A percentile compares a stretch with the other conserved stretches of the same genome.
These are phyloP conservation scores for Arthroderma sp. DNA, from an alignment of 2,329 filamentous ascomycete genomes.

Conservation along the genomic window DNA sequence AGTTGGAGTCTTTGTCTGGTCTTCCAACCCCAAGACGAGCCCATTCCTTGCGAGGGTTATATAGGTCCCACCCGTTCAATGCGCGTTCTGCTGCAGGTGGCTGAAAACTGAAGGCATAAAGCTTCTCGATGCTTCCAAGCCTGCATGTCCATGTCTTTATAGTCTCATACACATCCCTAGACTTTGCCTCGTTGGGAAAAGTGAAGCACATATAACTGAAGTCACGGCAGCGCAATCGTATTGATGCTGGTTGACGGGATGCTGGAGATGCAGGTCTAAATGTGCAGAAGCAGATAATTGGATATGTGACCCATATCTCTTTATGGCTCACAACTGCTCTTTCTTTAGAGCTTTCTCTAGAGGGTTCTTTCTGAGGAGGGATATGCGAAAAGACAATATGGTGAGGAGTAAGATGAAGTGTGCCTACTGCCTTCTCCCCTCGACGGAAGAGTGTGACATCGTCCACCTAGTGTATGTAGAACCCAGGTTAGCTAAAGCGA, in stretches of 20 bases:
- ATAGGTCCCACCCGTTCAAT: slow-evolving; percentile 70
- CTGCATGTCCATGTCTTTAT: slow-evolving; percentile 72
- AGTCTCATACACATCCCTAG: slow-evolving; percentile 75
- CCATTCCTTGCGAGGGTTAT: slow-evolving; percentile 77
- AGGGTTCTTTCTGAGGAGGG: slow-evolving; percentile 32
- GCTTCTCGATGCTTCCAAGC: slow-evolving; percentile 68
- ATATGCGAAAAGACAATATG: slow-evolving; percentile 53
- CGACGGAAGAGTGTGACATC: slow-evolving; percentile 49
- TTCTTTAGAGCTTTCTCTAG: slow-evolving; percentile 25
- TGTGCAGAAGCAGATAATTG: slow-evolving; percentile 72
- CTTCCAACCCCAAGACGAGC: slow-evolving; percentile 74
- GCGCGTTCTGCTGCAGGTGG: slow-evolving; percentile 61
- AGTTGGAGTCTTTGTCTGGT: slow-evolving; percentile 65
- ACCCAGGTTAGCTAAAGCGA: not conserved
- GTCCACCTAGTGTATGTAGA: slow-evolving; percentile 31
- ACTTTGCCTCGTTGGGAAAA: slow-evolving; percentile 61
- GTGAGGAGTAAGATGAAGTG: slow-evolving; percentile 51
- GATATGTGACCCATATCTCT: slow-evolving; percentile 89
- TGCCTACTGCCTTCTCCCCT: slow-evolving; percentile 46
- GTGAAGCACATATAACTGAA: slow-evolving; percentile 91
- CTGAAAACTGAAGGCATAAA: slow-evolving; percentile 81
- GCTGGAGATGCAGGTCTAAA: slow-evolving; percentile 60
- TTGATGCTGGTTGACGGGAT: slow-evolving; percentile 62
- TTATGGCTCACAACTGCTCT: slow-evolving; percentile 39
- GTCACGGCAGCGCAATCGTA: slow-evolving; percentile 81